Evolutionary conservation across 345 rosid species (phyloP).

Genomic region (Syzygium aromaticum): DNA sequence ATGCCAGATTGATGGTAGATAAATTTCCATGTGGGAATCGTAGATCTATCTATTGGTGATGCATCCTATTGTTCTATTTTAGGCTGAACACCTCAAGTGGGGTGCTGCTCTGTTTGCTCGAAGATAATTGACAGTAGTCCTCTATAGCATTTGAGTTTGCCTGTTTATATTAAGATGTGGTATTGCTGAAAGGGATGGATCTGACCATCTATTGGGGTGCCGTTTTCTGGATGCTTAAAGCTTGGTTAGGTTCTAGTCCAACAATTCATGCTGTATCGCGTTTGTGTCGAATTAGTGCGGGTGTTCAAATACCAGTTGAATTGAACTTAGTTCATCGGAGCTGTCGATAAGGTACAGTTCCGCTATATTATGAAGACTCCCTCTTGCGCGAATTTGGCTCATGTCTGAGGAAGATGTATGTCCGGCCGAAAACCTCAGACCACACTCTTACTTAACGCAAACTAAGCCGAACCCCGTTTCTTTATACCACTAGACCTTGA

Average conservation of each 20-base stretch:
- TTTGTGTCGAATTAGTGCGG: not conserved
- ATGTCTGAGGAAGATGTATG: not conserved
- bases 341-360: no score
- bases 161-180: not conserved
- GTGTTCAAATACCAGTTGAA: not conserved
- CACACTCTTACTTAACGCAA: not conserved
- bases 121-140: not conserved
- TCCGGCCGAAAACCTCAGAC: not conserved
- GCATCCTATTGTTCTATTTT: not conserved
- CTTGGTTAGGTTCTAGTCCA: not conserved
- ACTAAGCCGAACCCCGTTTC: no score
- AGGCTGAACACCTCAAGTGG: not conserved
- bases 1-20: not conserved
- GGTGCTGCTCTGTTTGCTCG: accelerated
- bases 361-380: not conserved
- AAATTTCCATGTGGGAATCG: not conserved
- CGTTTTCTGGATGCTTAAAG: not conserved
- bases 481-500: no score
- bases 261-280: not conserved
- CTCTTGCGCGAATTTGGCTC: not conserved
- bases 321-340: not conserved
- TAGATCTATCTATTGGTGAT: not conserved
- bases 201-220: not conserved
- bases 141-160: not conserved
- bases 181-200: not conserved